phyloP scores from a whole-genome alignment of 129 eudicot genomes.

The Flaveria brownii region DNA sequence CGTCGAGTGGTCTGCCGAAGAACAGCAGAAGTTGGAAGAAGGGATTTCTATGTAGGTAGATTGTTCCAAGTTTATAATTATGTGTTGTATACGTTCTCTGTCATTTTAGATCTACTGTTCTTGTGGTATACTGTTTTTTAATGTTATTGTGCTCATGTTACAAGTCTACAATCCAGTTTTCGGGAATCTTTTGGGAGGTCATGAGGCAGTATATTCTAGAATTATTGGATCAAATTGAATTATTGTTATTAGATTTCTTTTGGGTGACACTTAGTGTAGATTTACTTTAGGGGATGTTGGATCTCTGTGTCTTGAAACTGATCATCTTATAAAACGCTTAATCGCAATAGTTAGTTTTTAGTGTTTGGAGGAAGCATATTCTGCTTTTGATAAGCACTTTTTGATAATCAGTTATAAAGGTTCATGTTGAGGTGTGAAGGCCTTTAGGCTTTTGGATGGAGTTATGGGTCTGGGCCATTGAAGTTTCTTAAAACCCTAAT shows the following conservation, averaged over 20 bases:
- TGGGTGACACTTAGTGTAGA: neutral
- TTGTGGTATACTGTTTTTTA: neutral
- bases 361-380: neutral
- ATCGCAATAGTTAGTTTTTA: neutral
- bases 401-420: neutral
- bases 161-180: neutral
- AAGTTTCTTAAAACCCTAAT: too few relatives aligned
- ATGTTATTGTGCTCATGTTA: neutral
- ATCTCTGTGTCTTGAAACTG: neutral
- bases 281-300: neutral
- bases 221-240: neutral
- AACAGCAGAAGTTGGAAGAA: conserved; percentile 80
- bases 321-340: neutral
- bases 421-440: neutral
- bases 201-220: too few relatives aligned
- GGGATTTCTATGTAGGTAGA: conserved; percentile 78
- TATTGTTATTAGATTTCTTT: neutral
- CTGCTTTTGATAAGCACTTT: neutral
- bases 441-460: too few relatives aligned
- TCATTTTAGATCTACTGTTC: neutral
- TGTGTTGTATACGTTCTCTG: neutral
- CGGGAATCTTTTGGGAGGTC: neutral
- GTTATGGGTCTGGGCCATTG: too few relatives aligned
- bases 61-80: conserved; percentile 28
- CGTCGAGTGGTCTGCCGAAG: conserved; percentile 84